Percentiles rank a stretch among this genome's conserved stretches.
phyloP scores from a whole-genome alignment of 2,329 filamentous ascomycete genomes.

The Curvularia verruculosa region DNA sequence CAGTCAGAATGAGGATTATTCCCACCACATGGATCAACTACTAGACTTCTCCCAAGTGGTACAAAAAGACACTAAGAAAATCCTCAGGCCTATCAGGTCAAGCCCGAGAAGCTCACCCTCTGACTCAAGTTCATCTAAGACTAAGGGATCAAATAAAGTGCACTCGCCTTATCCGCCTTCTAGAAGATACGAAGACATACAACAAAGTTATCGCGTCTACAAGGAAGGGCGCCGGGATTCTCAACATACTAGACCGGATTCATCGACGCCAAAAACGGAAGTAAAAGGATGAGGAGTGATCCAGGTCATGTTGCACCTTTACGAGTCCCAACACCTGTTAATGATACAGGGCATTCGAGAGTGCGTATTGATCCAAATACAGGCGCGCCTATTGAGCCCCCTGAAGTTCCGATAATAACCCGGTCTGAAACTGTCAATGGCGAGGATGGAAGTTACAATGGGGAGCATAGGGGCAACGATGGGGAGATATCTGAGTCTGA shows the following conservation, averaged over 20 bases:
- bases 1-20: background rate
- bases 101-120: background rate
- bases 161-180: background rate
- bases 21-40: background rate
- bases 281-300: background rate
- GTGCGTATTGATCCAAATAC: background rate
- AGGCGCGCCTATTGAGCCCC: background rate
- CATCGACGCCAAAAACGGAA: background rate
- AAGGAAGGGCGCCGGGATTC: too few relatives aligned
- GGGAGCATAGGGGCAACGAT: background rate
- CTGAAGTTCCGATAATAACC: background rate
- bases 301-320: background rate
- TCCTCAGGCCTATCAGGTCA: background rate
- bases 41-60: background rate
- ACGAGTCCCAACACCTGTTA: background rate
- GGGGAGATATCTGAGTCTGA: background rate
- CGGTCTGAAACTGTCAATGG: background rate
- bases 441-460: background rate
- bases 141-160: background rate
- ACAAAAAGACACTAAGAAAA: background rate
- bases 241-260: too few relatives aligned
- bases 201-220: background rate
- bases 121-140: background rate
- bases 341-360: background rate
- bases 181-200: background rate